Base-by-base conservation (phyloP, 768 basidiomycete genomes). In the Roridomyces roridus region DNA sequence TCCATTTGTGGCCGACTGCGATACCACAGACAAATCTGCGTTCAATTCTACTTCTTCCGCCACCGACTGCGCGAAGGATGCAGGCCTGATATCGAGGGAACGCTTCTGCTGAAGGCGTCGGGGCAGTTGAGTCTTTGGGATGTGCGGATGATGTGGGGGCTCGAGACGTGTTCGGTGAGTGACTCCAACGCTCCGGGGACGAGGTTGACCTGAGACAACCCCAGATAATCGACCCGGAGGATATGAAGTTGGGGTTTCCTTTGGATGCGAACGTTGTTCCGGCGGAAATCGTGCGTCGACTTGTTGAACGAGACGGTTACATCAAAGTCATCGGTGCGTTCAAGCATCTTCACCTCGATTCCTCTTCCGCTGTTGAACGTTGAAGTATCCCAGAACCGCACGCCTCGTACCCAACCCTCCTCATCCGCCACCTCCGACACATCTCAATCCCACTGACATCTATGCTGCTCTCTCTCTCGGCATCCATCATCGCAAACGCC, bases 301-400 rank as follows among this genome's bases (percentile, higher is more conserved):
- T 53, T 10, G 14, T 62, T 2, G 37, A n/a, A 17, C 41, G 41
- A 17, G 50, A 52, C 20, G 55, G 55, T 4, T 52, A 40, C 24
- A 57, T 62, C 17, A 62, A 62, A 24, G 3, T 62, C 18, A 53
- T 57, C n/a, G 60, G 60, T 62, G 11, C 7, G 55, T 61, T 15
- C 26, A 9, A 18, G 12, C 44, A 11, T 34, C 9, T 37, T 1
- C 31, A 20, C 24, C 11, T 23, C 21, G 15, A 34, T 14, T 23
- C n/a, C n/a, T n/a, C n/a, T n/a, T n/a, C n/a, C n/a, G n/a, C n/a
- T n/a, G n/a, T n/a, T n/a, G n/a, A n/a, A n/a, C n/a, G n/a, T n/a
- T n/a, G n/a, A 18, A 11, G 4, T 20, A n/a, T 14, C 23, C 7
- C 40, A 58, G 57, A 58, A 26, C 57, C 57, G 9, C 49, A 47